Evolutionary conservation across 805 yeast species (phyloP), one percentile per base, ranked within the genome.

Genomic region (Yarrowia sp.): DNA sequence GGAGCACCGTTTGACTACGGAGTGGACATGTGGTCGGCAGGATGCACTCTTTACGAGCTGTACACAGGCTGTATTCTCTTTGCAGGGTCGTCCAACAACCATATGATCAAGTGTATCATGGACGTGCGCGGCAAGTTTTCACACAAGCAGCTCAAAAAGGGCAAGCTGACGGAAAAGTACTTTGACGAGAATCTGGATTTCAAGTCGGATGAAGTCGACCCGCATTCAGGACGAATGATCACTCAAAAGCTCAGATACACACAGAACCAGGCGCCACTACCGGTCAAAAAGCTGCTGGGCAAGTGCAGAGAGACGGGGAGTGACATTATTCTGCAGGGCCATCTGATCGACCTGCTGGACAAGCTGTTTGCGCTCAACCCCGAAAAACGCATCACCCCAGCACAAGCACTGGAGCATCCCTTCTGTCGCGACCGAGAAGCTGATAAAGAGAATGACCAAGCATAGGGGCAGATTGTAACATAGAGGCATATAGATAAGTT

Each of bases 1-100:
- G 95, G 93, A 1, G 83, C 88, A 10, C 77, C 84, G 38, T 88
- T 88, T 78, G 71, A 68, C 39, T 71, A 67, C 53, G 71, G 96
- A 4, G 90, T 92, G 65, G 98, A 92, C 74, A 90, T 92, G 80
- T 92, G 98, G 98, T 89, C 96, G 10, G 89, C 93, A 33, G 98
- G 97, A 5, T 92, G 97, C 78, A 90, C 92, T 33, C 82, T 92
- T 69, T 96, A 93, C 8, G 98, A 92, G 73, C 88, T 92, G 90
- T 90, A 91, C 74, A 88, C 96, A 8, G 95, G 97, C 31, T 87
- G 89, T 72, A 95, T 96, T 1, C 78, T 92, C 65, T 92, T 92
- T 74, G 92, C 97, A 13, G 98, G 97, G 47, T 85, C 89, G 14
- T 87, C 93, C 45, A 93, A 92, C 75, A 96, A 92, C 66, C 95